A percentile compares a stretch with the other conserved stretches of the same genome.
These are phyloP conservation scores for Mariannaea elegans DNA, from an alignment of 2,329 filamentous ascomycete genomes.

Conservation along the genomic window DNA sequence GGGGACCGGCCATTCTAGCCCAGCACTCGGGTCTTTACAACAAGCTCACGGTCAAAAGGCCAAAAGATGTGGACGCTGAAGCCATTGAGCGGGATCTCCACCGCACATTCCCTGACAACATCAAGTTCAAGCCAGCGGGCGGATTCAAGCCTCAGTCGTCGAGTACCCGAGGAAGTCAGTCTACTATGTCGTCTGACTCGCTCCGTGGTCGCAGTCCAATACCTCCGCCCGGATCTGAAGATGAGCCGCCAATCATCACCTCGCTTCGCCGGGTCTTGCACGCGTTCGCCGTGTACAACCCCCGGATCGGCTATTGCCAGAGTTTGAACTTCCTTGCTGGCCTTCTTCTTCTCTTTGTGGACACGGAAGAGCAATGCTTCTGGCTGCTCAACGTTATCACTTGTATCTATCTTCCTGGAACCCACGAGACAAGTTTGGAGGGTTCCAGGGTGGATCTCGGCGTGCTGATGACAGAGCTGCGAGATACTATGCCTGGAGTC, in stretches of 20 bases:
- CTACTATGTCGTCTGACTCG: conserved; percentile 45
- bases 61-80: conserved; percentile 80
- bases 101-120: conserved; percentile 93
- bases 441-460: conserved; percentile 94
- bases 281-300: conserved; percentile 91
- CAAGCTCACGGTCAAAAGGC: conserved; percentile 69
- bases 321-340: conserved; percentile 95
- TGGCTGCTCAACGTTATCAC: conserved; percentile 95
- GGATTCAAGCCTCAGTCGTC: conserved; percentile 43
- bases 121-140: conserved; percentile 80
- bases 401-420: conserved; percentile 85
- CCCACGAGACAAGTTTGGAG: conserved; percentile 89
- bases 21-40: conserved; percentile 82
- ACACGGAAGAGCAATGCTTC: conserved; percentile 88
- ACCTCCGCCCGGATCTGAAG: conserved; percentile 45
- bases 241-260: conserved; percentile 81
- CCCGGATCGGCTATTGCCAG: conserved; percentile 93
- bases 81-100: conserved; percentile 94
- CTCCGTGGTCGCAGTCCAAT: conserved; percentile 47
- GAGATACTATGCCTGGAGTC: conserved; percentile 81
- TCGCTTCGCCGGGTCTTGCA: conserved; percentile 86
- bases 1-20: conserved; percentile 80
- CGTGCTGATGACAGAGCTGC: conserved; percentile 87
- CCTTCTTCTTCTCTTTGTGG: conserved; percentile 86
- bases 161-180: conserved; percentile 47